Conservation (phyloP, 2,329 filamentous ascomycete genomes). For the Emergomyces africanus region DNA sequence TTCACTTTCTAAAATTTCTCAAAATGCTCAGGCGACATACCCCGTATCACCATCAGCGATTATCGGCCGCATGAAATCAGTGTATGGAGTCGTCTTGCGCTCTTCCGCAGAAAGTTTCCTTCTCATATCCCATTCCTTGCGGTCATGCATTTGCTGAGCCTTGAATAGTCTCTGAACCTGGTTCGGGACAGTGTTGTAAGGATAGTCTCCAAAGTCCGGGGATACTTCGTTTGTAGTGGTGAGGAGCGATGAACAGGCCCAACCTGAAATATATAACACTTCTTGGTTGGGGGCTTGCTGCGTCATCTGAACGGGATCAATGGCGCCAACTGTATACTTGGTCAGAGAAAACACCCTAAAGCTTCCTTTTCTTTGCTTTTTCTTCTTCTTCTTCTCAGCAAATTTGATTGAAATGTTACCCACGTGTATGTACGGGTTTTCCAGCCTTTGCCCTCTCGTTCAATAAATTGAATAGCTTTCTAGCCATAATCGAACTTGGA, state of each 20-base stretch:
- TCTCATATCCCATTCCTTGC: slow-evolving; percentile 82
- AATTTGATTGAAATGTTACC: slow-evolving; percentile 23
- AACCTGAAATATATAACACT: slow-evolving; percentile 89
- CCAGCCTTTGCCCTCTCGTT: slow-evolving; percentile 64
- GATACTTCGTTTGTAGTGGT: slow-evolving; percentile 96
- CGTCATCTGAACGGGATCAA: slow-evolving; percentile 99
- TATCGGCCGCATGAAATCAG: slow-evolving; percentile 89
- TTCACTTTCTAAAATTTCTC: background rate
- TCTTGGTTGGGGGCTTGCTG: slow-evolving; percentile 95
- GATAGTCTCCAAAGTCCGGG: slow-evolving; percentile 95
- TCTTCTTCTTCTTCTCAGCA: too few species aligned
- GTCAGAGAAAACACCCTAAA: slow-evolving; percentile 4
- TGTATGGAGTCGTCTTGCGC: slow-evolving; percentile 63
- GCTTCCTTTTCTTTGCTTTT: too few species aligned
- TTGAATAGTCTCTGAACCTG: slow-evolving; percentile 94
- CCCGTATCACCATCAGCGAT: slow-evolving; percentile 92
- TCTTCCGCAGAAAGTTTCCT: slow-evolving; percentile 64
- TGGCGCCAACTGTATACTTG: slow-evolving; percentile 65
- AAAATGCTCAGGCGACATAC: slow-evolving; percentile 21
- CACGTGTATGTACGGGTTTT: slow-evolving; percentile 86
- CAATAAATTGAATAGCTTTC: slow-evolving; percentile 85
- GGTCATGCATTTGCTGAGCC: slow-evolving; percentile 91
- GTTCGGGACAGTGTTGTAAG: slow-evolving; percentile 97
- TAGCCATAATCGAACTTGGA: slow-evolving; percentile 85
- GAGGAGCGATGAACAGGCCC: slow-evolving; percentile 89